phyloP scores from a whole-genome alignment of 1,284 basidiomycete genomes.

The Sporisorium scitamineum region DNA sequence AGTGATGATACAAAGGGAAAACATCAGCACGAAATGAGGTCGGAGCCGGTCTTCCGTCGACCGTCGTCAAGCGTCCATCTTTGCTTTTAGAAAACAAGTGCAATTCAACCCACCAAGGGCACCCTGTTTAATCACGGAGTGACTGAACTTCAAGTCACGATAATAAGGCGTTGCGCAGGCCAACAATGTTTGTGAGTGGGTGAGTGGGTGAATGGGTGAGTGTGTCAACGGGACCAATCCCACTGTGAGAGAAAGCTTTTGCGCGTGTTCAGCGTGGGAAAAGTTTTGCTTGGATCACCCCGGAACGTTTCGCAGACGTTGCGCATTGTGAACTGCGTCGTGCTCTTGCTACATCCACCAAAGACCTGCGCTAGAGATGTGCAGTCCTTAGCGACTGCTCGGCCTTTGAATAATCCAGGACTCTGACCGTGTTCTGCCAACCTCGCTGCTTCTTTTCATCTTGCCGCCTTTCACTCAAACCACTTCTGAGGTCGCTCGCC shows the following conservation, averaged over 20 bases:
- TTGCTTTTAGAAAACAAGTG: background rate
- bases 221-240: background rate
- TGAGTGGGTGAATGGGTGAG: background rate
- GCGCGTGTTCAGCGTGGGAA: background rate
- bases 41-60: slow-evolving; percentile 1
- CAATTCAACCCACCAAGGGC: background rate
- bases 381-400: too few species aligned
- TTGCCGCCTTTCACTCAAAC: too few species aligned
- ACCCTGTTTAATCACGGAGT: background rate
- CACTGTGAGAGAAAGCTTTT: background rate
- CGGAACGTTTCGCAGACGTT: background rate
- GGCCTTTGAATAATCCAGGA: too few species aligned
- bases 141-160: background rate
- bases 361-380: too few species aligned
- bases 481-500: too few species aligned
- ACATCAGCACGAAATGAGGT: slow-evolving; percentile 5
- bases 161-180: background rate
- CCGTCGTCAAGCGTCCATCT: background rate
- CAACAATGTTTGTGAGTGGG: background rate
- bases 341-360: too few species aligned
- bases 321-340: too few species aligned
- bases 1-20: slow-evolving; percentile 10
- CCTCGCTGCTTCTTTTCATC: too few species aligned
- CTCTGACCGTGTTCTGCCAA: too few species aligned
- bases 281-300: background rate